phyloP scores from a whole-genome alignment of 1,284 basidiomycete species.

The Apiotrichum akiyoshidainum region DNA sequence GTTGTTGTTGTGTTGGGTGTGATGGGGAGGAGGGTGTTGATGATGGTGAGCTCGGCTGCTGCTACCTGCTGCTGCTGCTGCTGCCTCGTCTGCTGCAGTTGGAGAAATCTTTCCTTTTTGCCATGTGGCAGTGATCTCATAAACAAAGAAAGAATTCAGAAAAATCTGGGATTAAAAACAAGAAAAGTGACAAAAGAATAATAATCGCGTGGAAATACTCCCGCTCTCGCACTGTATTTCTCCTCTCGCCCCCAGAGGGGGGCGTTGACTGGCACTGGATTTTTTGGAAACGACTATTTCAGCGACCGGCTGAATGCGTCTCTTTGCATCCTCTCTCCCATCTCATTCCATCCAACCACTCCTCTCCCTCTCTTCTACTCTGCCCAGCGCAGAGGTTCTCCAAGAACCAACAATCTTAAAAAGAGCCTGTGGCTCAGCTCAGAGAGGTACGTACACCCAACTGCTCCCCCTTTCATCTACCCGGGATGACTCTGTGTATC shows the following conservation, averaged over 20 bases:
- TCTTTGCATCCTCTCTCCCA: background rate
- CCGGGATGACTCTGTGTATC: slow-evolving; percentile 49
- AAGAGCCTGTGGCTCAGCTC: slow-evolving; percentile 13
- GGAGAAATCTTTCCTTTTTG: no score
- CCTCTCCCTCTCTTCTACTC: slow-evolving; percentile 2
- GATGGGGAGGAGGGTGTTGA: background rate
- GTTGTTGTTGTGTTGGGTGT: slow-evolving; percentile 11
- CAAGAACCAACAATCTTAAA: background rate
- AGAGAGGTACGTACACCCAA: slow-evolving; percentile 11
- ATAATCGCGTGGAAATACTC: slow-evolving; percentile 12
- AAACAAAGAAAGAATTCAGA: background rate
- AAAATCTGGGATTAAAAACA: slow-evolving; percentile 31
- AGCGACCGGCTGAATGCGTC: no score
- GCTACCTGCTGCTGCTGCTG: no score
- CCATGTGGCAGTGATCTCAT: no score
- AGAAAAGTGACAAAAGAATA: background rate
- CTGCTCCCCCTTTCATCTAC: slow-evolving; percentile 6
- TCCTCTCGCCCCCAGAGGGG: no score
- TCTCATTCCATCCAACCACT: background rate
- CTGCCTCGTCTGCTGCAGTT: no score
- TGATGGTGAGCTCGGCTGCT: no score
- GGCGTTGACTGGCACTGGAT: no score
- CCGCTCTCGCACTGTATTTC: background rate
- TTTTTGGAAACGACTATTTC: background rate
- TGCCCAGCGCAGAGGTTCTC: background rate